Evolutionary conservation across 495 filamentous ascomycete genomes (phyloP).

Genomic region (Cladorrhinum samala): DNA sequence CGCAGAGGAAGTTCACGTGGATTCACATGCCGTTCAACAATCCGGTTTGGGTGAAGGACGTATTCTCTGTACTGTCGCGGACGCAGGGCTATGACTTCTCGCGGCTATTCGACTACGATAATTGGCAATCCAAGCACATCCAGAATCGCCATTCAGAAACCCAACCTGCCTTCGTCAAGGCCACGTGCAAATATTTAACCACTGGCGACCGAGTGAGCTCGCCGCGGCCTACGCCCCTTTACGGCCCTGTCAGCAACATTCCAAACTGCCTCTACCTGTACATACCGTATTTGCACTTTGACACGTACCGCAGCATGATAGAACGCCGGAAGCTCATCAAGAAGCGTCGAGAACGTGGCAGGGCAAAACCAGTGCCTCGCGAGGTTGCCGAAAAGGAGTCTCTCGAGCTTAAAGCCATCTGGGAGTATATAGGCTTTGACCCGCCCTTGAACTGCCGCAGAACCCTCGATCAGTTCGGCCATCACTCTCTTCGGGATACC

Average conservation of each 20-base stretch:
- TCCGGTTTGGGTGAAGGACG: slow-evolving; percentile 57
- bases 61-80: slow-evolving; percentile 32
- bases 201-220: slow-evolving; percentile 30
- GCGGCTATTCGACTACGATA: slow-evolving; percentile 45
- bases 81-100: slow-evolving; percentile 31
- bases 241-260: slow-evolving; percentile 27
- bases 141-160: slow-evolving; percentile 40
- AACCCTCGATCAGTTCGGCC: slow-evolving; percentile 62
- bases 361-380: slow-evolving; percentile 50
- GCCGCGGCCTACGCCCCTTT: slow-evolving; percentile 25
- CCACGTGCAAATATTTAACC: slow-evolving; percentile 39
- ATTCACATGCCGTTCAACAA: slow-evolving; percentile 63
- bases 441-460: slow-evolving; percentile 58
- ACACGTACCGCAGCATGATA: slow-evolving; percentile 56
- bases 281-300: slow-evolving; percentile 57
- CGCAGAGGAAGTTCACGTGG: slow-evolving; percentile 52
- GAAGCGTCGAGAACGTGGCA: slow-evolving; percentile 48
- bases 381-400: slow-evolving; percentile 47
- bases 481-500: slow-evolving; percentile 57
- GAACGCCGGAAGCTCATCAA: slow-evolving; percentile 54
- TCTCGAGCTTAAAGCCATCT: slow-evolving; percentile 55
- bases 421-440: slow-evolving; percentile 59
- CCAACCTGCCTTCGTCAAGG: slow-evolving; percentile 42
- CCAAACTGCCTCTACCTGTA: slow-evolving; percentile 41
- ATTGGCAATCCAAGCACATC: slow-evolving; percentile 42